phyloP scores from a whole-genome alignment of 2,329 filamentous ascomycete genomes.

The Epichloe coenophiala region DNA sequence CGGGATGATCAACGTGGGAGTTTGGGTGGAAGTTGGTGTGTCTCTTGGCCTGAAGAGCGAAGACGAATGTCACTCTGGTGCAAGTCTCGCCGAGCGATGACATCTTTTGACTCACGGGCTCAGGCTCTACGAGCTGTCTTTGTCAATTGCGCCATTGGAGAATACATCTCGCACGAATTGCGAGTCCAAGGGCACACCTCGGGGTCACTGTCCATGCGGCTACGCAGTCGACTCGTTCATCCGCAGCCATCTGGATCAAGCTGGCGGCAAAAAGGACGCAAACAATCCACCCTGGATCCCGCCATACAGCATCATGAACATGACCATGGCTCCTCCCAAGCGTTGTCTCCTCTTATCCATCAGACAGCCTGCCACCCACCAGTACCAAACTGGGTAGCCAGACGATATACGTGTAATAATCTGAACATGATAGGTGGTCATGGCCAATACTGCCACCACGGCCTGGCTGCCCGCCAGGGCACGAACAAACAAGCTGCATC shows the following conservation, averaged over 20 bases:
- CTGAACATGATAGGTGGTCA: slow-evolving; percentile 82
- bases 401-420: slow-evolving; percentile 84
- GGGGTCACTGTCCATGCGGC: too few relatives aligned
- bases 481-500: slow-evolving; percentile 22
- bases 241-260: slow-evolving; percentile 29
- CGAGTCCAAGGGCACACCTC: too few relatives aligned
- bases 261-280: slow-evolving; percentile 75
- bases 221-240: neutral
- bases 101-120: too few relatives aligned
- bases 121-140: too few relatives aligned
- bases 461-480: slow-evolving; percentile 61
- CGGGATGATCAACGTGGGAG: too few relatives aligned
- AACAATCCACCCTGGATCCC: slow-evolving; percentile 76
- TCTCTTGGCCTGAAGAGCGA: too few relatives aligned
- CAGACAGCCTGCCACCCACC: slow-evolving; percentile 51
- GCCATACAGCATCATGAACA: slow-evolving; percentile 70
- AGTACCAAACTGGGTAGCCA: slow-evolving; percentile 81
- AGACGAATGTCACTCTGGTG: too few relatives aligned
- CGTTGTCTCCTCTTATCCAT: slow-evolving; percentile 17
- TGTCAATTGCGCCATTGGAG: too few relatives aligned
- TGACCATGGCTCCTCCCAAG: slow-evolving; percentile 31
- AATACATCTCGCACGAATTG: too few relatives aligned
- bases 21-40: too few relatives aligned
- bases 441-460: slow-evolving; percentile 54
- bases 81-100: too few relatives aligned